phyloP scores from a whole-genome alignment of 306 rosid genomes.

The Potentilla sterilis region DNA sequence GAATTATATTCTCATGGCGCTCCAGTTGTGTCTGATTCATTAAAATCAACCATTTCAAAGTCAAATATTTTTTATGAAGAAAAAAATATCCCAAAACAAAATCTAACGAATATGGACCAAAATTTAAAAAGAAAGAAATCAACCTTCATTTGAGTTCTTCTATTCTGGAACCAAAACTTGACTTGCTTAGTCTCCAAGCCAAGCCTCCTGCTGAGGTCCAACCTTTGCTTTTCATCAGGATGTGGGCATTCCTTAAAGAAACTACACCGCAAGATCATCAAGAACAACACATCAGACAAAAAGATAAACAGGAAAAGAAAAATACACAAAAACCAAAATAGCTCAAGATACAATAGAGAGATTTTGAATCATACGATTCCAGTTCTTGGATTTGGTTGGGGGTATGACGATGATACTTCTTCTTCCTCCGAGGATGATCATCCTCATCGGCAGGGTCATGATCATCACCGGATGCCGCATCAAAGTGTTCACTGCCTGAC shows the following conservation, averaged over 20 bases:
- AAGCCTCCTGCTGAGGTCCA: constrained; percentile 69
- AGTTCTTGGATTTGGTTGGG: constrained; percentile 83
- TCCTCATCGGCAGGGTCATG: constrained; percentile 54
- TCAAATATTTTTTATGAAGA: constrained; percentile 6
- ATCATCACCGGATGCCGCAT: constrained; percentile 78
- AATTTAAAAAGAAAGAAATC: background rate
- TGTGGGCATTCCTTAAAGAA: constrained; percentile 86
- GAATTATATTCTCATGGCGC: constrained; percentile 83
- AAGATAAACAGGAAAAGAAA: background rate
- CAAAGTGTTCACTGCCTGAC: constrained; percentile 79
- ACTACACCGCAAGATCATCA: constrained; percentile 41
- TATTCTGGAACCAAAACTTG: constrained; percentile 94
- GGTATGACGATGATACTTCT: constrained; percentile 89
- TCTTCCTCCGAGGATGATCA: constrained; percentile 52
- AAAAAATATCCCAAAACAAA: background rate
- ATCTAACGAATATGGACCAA: constrained; percentile 5
- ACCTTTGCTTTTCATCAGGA: constrained; percentile 93
- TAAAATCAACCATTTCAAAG: constrained; percentile 8
- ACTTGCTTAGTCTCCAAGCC: constrained; percentile 77
- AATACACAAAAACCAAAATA: background rate
- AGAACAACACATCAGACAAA: background rate
- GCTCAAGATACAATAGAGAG: background rate
- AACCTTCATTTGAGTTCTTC: constrained; percentile 95
- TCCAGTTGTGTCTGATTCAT: constrained; percentile 74
- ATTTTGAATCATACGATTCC: constrained; percentile 54